These are phyloP conservation scores for Viridothelium virens DNA, from an alignment of 495 filamentous ascomycete genomes.

Conservation along the genomic window DNA sequence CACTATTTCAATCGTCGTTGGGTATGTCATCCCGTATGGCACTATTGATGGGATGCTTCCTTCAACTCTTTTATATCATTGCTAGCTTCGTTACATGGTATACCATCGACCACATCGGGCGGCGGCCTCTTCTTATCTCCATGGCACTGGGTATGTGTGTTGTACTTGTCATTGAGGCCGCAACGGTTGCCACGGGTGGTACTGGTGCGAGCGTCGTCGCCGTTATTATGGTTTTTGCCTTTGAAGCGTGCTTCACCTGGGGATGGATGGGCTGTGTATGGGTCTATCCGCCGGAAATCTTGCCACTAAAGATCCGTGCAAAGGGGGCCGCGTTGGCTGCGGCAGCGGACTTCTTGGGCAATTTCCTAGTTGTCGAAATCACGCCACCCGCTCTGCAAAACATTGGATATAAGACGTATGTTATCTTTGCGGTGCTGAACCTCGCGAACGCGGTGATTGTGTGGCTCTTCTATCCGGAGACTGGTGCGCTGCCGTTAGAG, in stretches of 20 bases:
- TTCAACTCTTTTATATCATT: conserved; percentile 33
- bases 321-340: conserved; percentile 11
- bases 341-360: conserved; percentile 10
- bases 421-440: conserved; percentile 27
- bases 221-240: conserved; percentile 33
- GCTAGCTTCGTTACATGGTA: conserved; percentile 35
- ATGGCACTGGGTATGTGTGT: conserved; percentile 33
- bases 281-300: conserved; percentile 17
- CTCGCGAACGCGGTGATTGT: neutral
- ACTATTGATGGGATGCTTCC: conserved; percentile 29
- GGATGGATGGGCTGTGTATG: conserved; percentile 20
- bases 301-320: conserved; percentile 12
- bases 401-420: conserved; percentile 33
- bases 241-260: conserved; percentile 37
- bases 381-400: conserved; percentile 27
- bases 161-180: conserved; percentile 29
- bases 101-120: conserved; percentile 27
- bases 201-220: conserved; percentile 25
- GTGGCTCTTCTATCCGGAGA: neutral
- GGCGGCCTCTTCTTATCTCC: conserved; percentile 28
- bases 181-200: conserved; percentile 26
- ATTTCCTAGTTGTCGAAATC: conserved; percentile 25
- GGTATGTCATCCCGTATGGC: conserved; percentile 28
- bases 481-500: neutral
- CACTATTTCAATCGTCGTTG: conserved; percentile 28